phyloP scores from a whole-genome alignment of 2,329 filamentous ascomycete species.

The Fonsecaea multimorphosa region DNA sequence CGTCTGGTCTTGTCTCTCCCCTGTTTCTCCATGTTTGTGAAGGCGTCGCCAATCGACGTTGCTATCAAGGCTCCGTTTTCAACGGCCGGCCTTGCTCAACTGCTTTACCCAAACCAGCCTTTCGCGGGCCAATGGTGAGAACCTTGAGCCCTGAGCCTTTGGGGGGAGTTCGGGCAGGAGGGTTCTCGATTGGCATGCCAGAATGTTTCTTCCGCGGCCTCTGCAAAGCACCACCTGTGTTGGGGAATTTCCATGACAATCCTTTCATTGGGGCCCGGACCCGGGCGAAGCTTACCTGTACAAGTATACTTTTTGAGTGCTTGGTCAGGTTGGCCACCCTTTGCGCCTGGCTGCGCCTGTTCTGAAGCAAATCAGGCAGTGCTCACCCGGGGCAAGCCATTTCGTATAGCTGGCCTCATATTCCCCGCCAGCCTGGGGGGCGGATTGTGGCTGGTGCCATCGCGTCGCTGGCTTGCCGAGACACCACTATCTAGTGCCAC shows the following conservation, averaged over 20 bases:
- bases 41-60: constrained; percentile 29
- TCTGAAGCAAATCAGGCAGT: constrained; percentile 16
- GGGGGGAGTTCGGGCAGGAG: background rate
- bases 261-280: constrained; percentile 16
- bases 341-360: background rate
- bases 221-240: constrained; percentile 24
- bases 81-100: constrained; percentile 28
- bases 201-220: constrained; percentile 20
- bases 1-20: constrained; percentile 25
- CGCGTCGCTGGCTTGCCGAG: constrained; percentile 34
- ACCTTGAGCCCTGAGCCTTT: constrained; percentile 18
- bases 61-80: constrained; percentile 20
- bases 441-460: constrained; percentile 34
- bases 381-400: constrained; percentile 6
- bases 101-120: constrained; percentile 24
- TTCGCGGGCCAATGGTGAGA: constrained; percentile 29
- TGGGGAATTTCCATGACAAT: constrained; percentile 10
- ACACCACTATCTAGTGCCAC: constrained; percentile 37
- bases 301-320: constrained; percentile 23
- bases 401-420: background rate
- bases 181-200: constrained; percentile 13
- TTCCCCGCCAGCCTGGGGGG: constrained; percentile 16
- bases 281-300: constrained; percentile 28
- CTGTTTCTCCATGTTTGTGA: constrained; percentile 34
- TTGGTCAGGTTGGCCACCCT: constrained; percentile 18